phyloP scores from a whole-genome alignment of 2,329 filamentous ascomycete genomes.

The Bisporella sp. region DNA sequence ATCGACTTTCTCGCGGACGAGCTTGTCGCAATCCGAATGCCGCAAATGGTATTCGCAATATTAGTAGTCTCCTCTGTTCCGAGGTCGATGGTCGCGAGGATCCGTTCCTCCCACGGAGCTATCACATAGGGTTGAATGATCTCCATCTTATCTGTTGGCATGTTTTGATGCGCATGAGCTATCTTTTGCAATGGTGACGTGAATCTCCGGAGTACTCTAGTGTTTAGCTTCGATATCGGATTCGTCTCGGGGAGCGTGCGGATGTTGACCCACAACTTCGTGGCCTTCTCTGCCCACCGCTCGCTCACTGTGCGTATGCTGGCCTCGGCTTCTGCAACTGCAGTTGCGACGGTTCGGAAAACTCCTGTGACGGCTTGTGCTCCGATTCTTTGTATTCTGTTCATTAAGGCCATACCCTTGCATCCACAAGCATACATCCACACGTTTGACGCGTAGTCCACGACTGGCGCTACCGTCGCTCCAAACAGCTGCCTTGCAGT shows the following conservation, averaged over 20 bases:
- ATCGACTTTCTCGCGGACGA: too few relatives aligned
- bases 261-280: conserved; percentile 4
- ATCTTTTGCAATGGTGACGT: too few relatives aligned
- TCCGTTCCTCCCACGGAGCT: too few relatives aligned
- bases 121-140: too few relatives aligned
- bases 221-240: neutral
- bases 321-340: conserved; percentile 21
- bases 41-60: too few relatives aligned
- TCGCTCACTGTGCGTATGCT: conserved; percentile 13
- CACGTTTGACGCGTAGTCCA: conserved; percentile 16
- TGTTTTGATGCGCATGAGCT: too few relatives aligned
- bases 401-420: conserved; percentile 3
- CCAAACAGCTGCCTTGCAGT: conserved; percentile 20
- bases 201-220: too few relatives aligned
- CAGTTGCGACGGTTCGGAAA: conserved; percentile 20
- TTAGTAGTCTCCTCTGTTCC: too few relatives aligned
- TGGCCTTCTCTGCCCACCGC: conserved; percentile 14
- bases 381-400: conserved; percentile 20
- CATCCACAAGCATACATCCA: conserved; percentile 17
- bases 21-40: too few relatives aligned
- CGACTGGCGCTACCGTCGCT: conserved; percentile 9
- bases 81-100: too few relatives aligned
- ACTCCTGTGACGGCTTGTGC: conserved; percentile 19
- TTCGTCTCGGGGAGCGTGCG: conserved; percentile 21
- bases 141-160: too few relatives aligned